Evolutionary conservation across 208 protist species (phyloP), one percentile per base, ranked within the genome.

Genomic region (Acanthamoeba sp.): DNA sequence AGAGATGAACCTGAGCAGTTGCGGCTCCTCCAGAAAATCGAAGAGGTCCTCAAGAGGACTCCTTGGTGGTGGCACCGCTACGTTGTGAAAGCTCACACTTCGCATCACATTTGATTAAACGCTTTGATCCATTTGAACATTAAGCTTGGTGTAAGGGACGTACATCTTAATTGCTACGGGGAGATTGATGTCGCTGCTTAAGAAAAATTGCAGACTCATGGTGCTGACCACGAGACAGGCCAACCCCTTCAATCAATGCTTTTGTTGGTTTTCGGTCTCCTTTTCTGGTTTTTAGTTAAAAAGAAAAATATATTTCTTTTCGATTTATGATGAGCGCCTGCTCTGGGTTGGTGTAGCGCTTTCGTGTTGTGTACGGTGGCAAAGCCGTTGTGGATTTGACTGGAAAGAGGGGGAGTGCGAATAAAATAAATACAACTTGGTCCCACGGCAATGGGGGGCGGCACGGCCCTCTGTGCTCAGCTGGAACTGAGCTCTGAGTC

Each of bases 11-110:
- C 78, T 52, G 10, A n/a, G 45, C 27, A 62, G 78, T 29, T 59
- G 40, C 29, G 48, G 45, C 29, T 88, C 45, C 29, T 88, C 78
- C 16, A 88, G 40, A 88, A 88, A 88, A 50, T 88, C 48, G 34
- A 88, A 88, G 78, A 88, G 40, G 78, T 88, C 78, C 5, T 88
- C 78, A 22, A 88, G 34, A n/a, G 78, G 78, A 32, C 48, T 88
- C 40, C 38, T 50, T 0, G 78, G 78, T 59, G 29, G 78, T 7
- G 78, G 78, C 24, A 59, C 29, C 78, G 40, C 27, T 4, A 59
- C 78, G 22, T 88, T 50, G 36, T 78, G 69, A n/a, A 62, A 88
- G 40, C 78, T 88, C 78, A 88, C 40, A 24, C 78, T 88, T 6
- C 62, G 27, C 48, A 50, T 22, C 78, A 62, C 5, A 84, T 7